Evolutionary conservation across 2,329 filamentous ascomycete genomes (phyloP), one percentile per base, ranked within the genome.

Genomic region (Fusarium abutilonis): DNA sequence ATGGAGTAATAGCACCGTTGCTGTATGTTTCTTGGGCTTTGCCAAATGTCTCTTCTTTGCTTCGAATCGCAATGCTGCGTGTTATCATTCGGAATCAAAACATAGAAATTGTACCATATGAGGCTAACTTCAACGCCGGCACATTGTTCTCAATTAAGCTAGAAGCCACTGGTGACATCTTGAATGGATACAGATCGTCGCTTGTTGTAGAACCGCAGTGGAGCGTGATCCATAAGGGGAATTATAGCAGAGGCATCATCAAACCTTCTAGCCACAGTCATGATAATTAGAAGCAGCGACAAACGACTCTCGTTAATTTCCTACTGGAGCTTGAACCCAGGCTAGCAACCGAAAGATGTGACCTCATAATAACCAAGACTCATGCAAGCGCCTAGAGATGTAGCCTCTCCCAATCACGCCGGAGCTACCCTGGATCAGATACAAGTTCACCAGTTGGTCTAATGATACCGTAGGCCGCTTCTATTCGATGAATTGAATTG

Each of bases 141-240:
- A 29, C 28, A 21, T 34, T 15, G n/a, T 48, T 36, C 48, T 11
- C 36, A 28, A 7, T 8, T 11, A 15, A 52, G 21, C 41, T 43
- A 40, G 42, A 43, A 31, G 40, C 17, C 34, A 42, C 23, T 19
- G 39, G 31, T 46, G 32, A 28, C 31, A 26, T 26, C 28, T 4
- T 29, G 9, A 13, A 31, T n/a, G 32, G 40, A 50, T 58, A 42
- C 10, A 54, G 45, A 55, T 54, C 32, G 23, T 63, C 46, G 8
- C 17, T 26, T 17, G 31, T 49, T 15, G 17, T 21, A 35, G 28
- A 35, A 7, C 44, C n/a, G 11, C 14, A 10, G 41, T 60, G 42
- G 49, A 35, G 35, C 4, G 15, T 15, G 19, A 14, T 32, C 32
- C 28, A 48, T 26, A 36, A 34, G 14, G 29, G 21, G 17, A 55